A percentile compares a stretch with the other conserved stretches of the same genome.
Evolutionary conservation across 345 rosid species (phyloP).

Genomic region (Camelina sativa): DNA sequence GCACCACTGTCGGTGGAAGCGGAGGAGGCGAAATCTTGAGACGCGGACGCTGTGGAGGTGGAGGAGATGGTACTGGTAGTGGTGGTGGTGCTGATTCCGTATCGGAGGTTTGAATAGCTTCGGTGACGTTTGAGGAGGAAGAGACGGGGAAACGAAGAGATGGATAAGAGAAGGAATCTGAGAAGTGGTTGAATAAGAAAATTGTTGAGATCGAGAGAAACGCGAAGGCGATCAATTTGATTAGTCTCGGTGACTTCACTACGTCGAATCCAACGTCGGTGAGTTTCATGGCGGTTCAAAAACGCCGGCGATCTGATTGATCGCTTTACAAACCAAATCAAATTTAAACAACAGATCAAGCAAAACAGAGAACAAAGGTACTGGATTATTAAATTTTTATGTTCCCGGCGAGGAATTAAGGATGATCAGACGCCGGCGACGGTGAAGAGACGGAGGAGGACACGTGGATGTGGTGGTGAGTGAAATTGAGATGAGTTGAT

Average conservation of each 20-base stretch:
- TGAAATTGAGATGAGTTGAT: constrained; percentile 22
- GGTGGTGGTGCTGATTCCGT: not conserved
- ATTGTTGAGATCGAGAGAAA: constrained; percentile 42
- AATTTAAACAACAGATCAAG: constrained; percentile 11
- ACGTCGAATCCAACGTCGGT: constrained; percentile 40
- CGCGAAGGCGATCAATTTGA: constrained; percentile 49
- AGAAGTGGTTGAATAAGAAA: constrained; percentile 42
- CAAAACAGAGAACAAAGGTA: constrained; percentile 14
- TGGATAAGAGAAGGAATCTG: constrained; percentile 41
- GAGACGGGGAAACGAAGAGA: constrained; percentile 34
- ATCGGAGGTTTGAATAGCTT: not conserved
- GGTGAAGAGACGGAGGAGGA: constrained; percentile 39
- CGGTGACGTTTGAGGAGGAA: constrained; percentile 6
- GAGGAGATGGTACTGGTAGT: constrained; percentile 27
- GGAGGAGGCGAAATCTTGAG: constrained; percentile 41
- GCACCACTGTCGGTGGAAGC: constrained; percentile 47
- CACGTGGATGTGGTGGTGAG: constrained; percentile 40
- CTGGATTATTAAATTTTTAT: not conserved
- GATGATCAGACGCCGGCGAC: constrained; percentile 33
- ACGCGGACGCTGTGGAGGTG: not conserved
- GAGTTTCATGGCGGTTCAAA: constrained; percentile 27
- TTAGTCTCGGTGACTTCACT: constrained; percentile 48
- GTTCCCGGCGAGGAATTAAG: not conserved
- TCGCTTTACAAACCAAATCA: constrained; percentile 2
- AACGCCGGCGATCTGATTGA: constrained; percentile 32